Percentiles rank a stretch among this genome's conserved stretches.
Evolutionary conservation across 495 filamentous ascomycete genomes (phyloP).

Genomic region (Hyaloscypha hepaticicola): DNA sequence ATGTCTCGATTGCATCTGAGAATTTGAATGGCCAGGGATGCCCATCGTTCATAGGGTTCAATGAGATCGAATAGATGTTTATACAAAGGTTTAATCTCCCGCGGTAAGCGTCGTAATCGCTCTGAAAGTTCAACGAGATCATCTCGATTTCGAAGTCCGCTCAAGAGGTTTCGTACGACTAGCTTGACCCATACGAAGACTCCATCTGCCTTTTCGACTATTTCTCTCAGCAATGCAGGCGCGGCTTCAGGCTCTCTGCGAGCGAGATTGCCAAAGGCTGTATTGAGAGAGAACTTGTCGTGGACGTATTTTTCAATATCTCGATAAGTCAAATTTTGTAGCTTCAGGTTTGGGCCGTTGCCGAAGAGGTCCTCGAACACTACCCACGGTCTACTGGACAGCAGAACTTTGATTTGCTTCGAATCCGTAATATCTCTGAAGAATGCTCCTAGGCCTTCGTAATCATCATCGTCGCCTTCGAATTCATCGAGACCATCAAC

Average conservation of each 20-base stretch:
- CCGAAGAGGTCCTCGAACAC: constrained; percentile 43
- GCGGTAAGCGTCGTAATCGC: constrained; percentile 12
- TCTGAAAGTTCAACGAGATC: constrained; percentile 1
- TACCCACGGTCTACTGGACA: constrained; percentile 43
- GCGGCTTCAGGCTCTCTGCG: not conserved
- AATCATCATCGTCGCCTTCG: constrained; percentile 29
- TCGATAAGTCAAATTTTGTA: constrained; percentile 31
- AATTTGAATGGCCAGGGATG: constrained; percentile 21
- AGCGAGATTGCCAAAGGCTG: constrained; percentile 6
- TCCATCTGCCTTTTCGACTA: constrained; percentile 37
- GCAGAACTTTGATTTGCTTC: constrained; percentile 34
- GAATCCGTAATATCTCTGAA: constrained; percentile 9
- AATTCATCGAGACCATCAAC: constrained; percentile 44
- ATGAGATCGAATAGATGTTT: constrained; percentile 16
- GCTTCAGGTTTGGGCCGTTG: constrained; percentile 24
- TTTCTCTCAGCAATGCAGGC: constrained; percentile 21
- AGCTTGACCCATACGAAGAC: constrained; percentile 42
- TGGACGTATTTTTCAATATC: constrained; percentile 32
- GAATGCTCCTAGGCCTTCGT: constrained; percentile 34
- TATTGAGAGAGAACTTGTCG: constrained; percentile 26
- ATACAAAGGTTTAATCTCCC: constrained; percentile 17
- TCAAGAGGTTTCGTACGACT: constrained; percentile 22
- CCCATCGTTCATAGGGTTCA: constrained; percentile 14
- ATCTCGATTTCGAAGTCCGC: constrained; percentile 17
- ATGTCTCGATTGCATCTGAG: not conserved